Conservation (phyloP, 2,329 filamentous ascomycete species). For the Ophiocordyceps sinensis region DNA sequence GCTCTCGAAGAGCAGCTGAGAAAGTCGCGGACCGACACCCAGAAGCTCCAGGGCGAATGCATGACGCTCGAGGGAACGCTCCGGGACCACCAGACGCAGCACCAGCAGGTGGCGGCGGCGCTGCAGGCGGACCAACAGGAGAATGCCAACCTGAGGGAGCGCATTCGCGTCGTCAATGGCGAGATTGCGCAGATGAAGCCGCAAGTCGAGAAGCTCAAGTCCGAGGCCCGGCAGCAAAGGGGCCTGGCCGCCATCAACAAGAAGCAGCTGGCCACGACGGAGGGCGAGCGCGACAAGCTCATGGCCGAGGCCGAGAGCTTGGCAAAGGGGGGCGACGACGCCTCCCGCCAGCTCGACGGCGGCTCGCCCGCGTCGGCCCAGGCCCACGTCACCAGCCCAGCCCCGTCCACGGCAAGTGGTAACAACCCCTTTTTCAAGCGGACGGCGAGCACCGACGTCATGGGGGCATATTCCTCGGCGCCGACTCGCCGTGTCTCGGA, state of each 20-base stretch:
- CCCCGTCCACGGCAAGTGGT: slow-evolving; percentile 52
- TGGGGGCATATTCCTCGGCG: slow-evolving; percentile 35
- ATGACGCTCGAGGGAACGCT: slow-evolving; percentile 69
- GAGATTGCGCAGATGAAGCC: slow-evolving; percentile 77
- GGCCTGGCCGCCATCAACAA: slow-evolving; percentile 96
- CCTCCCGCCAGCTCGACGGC: slow-evolving; percentile 35
- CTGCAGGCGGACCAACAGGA: slow-evolving; percentile 82
- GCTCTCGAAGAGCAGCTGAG: slow-evolving; percentile 71
- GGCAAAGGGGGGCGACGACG: slow-evolving; percentile 46
- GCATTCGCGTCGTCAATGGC: slow-evolving; percentile 67
- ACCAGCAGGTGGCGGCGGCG: slow-evolving; percentile 57
- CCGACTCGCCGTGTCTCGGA: slow-evolving; percentile 37
- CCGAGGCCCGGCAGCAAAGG: slow-evolving; percentile 87
- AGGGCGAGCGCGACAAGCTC: slow-evolving; percentile 77
- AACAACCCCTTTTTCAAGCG: slow-evolving; percentile 93
- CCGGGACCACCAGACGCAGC: slow-evolving; percentile 70
- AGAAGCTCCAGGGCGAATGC: slow-evolving; percentile 71
- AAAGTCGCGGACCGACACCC: slow-evolving; percentile 62
- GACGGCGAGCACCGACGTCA: slow-evolving; percentile 45
- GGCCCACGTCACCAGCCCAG: slow-evolving; percentile 52
- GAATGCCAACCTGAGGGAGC: slow-evolving; percentile 73
- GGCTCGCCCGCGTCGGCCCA: slow-evolving; percentile 32
- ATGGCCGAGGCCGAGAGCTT: slow-evolving; percentile 64
- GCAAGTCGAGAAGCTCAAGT: slow-evolving; percentile 83
- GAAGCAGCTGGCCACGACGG: slow-evolving; percentile 85